Evolutionary conservation across 805 yeast species (phyloP).

Genomic region (Schizosaccharomyces japonicus): DNA sequence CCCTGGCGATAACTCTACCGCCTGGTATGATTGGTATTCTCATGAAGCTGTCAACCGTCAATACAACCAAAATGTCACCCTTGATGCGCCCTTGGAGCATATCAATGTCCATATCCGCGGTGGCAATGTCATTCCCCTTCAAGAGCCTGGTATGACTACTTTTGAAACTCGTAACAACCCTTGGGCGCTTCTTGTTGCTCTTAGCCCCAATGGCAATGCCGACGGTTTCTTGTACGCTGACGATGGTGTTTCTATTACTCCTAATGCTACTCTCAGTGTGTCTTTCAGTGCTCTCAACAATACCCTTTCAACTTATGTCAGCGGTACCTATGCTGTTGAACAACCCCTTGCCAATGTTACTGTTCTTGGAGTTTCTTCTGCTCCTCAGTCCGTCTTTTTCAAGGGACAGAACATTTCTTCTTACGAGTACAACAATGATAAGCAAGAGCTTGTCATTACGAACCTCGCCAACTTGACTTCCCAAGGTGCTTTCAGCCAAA

Average conservation of each 20-base stretch:
- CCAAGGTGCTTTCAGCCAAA: neutral
- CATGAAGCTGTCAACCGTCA: slow-evolving; percentile 18
- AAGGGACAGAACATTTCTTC: neutral
- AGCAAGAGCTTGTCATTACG: neutral
- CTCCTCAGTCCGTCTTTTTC: slow-evolving; percentile 4
- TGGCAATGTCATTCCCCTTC: slow-evolving; percentile 36
- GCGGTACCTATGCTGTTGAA: neutral
- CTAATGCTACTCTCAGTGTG: slow-evolving; percentile 1
- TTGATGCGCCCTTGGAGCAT: slow-evolving; percentile 24
- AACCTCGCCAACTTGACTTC: neutral
- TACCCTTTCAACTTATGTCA: neutral
- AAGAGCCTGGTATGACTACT: slow-evolving; percentile 26
- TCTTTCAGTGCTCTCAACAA: neutral
- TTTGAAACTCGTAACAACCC: slow-evolving; percentile 56
- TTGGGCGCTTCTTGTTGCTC: slow-evolving; percentile 36
- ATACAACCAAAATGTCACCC: slow-evolving; percentile 10
- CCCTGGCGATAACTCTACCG: slow-evolving; percentile 16
- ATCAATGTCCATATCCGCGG: slow-evolving; percentile 43
- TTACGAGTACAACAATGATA: neutral
- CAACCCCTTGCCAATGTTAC: slow-evolving; percentile 5
- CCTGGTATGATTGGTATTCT: slow-evolving; percentile 7
- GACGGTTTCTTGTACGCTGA: slow-evolving; percentile 37
- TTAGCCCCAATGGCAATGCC: slow-evolving; percentile 23
- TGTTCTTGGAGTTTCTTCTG: slow-evolving; percentile 5
- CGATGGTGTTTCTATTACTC: slow-evolving; percentile 40